Evolutionary conservation across 2,329 filamentous ascomycete species (phyloP).

Genomic region (Anisogramma anomala): DNA sequence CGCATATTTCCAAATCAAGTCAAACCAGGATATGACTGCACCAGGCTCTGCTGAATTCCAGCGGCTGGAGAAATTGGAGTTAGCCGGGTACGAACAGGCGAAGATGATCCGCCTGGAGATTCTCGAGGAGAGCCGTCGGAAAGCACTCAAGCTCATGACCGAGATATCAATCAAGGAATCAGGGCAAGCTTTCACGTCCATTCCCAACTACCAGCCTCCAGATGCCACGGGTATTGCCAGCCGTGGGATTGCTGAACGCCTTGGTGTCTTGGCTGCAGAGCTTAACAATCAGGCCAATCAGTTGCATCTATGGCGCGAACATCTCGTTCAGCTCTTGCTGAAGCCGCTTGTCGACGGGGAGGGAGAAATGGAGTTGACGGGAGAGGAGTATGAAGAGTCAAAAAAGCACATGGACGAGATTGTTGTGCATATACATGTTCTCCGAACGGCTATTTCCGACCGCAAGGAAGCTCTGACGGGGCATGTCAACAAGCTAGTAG

Average conservation of each 20-base stretch:
- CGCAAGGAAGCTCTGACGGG: constrained; percentile 67
- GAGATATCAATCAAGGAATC: constrained; percentile 43
- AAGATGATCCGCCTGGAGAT: constrained; percentile 70
- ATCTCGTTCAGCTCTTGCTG: constrained; percentile 59
- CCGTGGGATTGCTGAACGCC: constrained; percentile 49
- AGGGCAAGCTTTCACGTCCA: constrained; percentile 45
- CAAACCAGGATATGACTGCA: constrained; percentile 49
- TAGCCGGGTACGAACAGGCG: constrained; percentile 62
- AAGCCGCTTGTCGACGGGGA: constrained; percentile 71
- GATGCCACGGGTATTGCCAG: constrained; percentile 60
- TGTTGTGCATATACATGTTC: constrained; percentile 70
- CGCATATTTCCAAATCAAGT: constrained; percentile 72
- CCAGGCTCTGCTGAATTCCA: constrained; percentile 57
- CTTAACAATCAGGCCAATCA: constrained; percentile 62
- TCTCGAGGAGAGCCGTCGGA: constrained; percentile 45
- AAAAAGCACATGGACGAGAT: constrained; percentile 81
- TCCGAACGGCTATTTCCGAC: constrained; percentile 68
- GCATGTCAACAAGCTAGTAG: constrained; percentile 60
- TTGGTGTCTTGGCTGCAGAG: constrained; percentile 51
- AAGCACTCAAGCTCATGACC: constrained; percentile 53
- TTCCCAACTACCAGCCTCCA: constrained; percentile 47
- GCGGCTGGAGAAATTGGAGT: constrained; percentile 57
- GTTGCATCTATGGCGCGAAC: constrained; percentile 63
- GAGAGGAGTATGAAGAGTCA: constrained; percentile 82
- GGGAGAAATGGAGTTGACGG: constrained; percentile 58